phyloP scores from a whole-genome alignment of 164 flowering plant genomes.

The Litsea cubeba region DNA sequence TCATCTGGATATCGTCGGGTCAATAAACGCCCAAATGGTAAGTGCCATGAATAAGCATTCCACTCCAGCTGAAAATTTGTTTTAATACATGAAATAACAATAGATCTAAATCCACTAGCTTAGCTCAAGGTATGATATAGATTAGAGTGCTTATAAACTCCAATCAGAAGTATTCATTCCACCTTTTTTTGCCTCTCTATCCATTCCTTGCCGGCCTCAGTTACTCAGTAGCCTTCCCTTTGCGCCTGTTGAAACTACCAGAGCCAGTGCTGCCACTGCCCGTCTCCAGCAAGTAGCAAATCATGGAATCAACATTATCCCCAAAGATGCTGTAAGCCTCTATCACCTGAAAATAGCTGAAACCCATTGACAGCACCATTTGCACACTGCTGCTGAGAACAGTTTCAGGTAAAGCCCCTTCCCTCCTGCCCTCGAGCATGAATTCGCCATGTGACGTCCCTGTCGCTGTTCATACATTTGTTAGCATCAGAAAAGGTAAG shows the following conservation, averaged over 20 bases:
- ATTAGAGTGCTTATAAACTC: too few relatives aligned
- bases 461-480: slow-evolving; percentile 16
- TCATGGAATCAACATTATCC: slow-evolving; percentile 91
- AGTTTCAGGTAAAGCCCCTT: slow-evolving; percentile 20
- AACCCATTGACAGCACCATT: slow-evolving; percentile 87
- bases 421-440: slow-evolving; percentile 31
- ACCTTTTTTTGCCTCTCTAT: too few relatives aligned
- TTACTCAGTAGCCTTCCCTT: slow-evolving; percentile 91
- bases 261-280: slow-evolving; percentile 35
- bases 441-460: slow-evolving; percentile 49
- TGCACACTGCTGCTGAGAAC: slow-evolving; percentile 62
- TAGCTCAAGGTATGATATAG: too few relatives aligned
- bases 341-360: slow-evolving; percentile 75
- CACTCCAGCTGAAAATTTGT: too few relatives aligned
- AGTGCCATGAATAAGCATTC: too few relatives aligned
- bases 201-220: not conserved
- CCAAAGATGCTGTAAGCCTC: slow-evolving; percentile 97
- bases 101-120: too few relatives aligned
- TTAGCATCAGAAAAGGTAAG: not conserved
- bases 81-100: too few relatives aligned
- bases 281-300: slow-evolving; percentile 81
- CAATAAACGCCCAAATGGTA: too few relatives aligned
- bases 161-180: too few relatives aligned
- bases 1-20: too few relatives aligned
- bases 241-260: slow-evolving; percentile 37